Base-by-base conservation (phyloP, 164 flowering plant genomes). In the Nymphaea colorata region DNA sequence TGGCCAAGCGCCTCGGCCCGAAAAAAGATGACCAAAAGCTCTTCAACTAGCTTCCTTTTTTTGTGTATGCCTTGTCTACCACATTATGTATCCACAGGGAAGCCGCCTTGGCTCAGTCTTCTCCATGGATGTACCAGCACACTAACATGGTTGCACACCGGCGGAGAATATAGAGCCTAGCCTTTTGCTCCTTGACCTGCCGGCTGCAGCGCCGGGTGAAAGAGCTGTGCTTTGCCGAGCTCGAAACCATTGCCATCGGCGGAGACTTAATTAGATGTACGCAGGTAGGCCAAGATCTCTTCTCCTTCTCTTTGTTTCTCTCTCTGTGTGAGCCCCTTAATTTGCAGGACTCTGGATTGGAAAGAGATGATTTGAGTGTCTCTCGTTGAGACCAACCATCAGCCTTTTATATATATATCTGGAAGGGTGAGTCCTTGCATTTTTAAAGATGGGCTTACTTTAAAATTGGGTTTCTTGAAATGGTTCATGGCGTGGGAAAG, bases 61-160 rank as follows among this genome's bases (percentile, higher is more conserved):
- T 6, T 45, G 10, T 10, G 10, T 45, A 45, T 45, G 5, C 53
- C 10, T 45, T 0, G 36, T 45, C 53, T 45, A 5, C 10, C 53
- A 45, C 10, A 5, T 45, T 45, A 45, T 47, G 12, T 12, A 47
- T 47, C 55, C 5, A 51, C 57, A 10, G 14, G 57, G 14, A 51
- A 51, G 57, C 8, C 57, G 7, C 55, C 8, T 51, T 51, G 57
- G 57, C 57, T 51, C 57, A 68, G 64, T 72, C 75, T 25, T 68
- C 75, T 59, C 87, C 91, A 11, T 87, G 86, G 66, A 85, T 85
- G 70, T 84, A 84, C 86, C 86, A 87, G 72, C 93, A 87, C 8
- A 84, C 73, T 53, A 86, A 86, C 90, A 88, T 88, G 69, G 93
- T 85, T 59, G 90, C 88, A 65, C 93, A 88, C 59, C 90, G 90